Percentiles rank a stretch among this genome's conserved stretches.
Conservation (phyloP, 2,329 filamentous ascomycete genomes). For the Cytospora leucostoma region DNA sequence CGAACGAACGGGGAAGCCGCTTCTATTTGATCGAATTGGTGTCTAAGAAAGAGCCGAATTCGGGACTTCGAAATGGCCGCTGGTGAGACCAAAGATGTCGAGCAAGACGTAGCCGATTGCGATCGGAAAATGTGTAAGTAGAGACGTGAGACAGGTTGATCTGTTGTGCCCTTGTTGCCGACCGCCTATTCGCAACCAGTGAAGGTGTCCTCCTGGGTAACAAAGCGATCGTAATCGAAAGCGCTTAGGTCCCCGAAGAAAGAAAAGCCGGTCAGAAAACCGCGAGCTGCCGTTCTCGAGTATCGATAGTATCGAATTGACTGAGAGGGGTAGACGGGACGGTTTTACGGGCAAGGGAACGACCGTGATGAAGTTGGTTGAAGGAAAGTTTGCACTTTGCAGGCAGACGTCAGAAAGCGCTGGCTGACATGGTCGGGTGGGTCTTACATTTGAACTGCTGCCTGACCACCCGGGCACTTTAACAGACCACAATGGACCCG, state of each 20-base stretch:
- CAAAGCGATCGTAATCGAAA: slow-evolving; percentile 20
- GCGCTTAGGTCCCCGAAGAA: slow-evolving; percentile 24
- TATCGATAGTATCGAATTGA: slow-evolving; percentile 7
- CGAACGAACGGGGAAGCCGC: background rate
- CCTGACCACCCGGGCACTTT: background rate
- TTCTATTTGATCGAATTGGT: background rate
- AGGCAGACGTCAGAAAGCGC: slow-evolving; percentile 1
- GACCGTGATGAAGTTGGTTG: slow-evolving; percentile 21
- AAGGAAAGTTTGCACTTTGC: background rate
- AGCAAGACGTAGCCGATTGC: background rate
- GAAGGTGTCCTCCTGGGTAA: slow-evolving; percentile 25
- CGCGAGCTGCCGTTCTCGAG: slow-evolving; percentile 20
- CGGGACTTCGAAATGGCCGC: background rate
- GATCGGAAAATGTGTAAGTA: background rate
- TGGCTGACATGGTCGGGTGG: slow-evolving; percentile 1
- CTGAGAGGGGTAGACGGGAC: slow-evolving; percentile 14
- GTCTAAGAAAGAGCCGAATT: background rate
- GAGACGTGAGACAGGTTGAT: background rate
- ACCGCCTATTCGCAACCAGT: slow-evolving; percentile 26
- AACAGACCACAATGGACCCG: slow-evolving; percentile 2
- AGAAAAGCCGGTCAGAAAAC: slow-evolving; percentile 24
- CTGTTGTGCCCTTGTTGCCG: slow-evolving; percentile 24
- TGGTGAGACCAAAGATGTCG: background rate
- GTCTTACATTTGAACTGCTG: background rate
- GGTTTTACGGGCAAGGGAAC: slow-evolving; percentile 17